Percentiles rank a stretch among this genome's conserved stretches.
phyloP scores from a whole-genome alignment of 1,284 basidiomycete genomes.

The Xerocomus minutiporus region DNA sequence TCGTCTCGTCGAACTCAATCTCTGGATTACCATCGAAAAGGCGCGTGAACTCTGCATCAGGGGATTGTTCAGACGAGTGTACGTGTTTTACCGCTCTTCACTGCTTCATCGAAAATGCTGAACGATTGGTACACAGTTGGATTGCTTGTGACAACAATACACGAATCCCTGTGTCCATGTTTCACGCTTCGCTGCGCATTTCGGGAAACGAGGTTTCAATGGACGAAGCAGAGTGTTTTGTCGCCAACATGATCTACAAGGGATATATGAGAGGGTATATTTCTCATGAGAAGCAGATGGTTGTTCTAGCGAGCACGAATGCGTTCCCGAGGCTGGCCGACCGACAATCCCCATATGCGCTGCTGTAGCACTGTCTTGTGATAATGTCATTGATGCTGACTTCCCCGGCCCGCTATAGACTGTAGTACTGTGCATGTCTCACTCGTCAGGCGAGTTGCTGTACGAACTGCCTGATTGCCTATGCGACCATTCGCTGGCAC shows the following conservation, averaged over 20 bases:
- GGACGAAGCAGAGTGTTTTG: slow-evolving; percentile 90
- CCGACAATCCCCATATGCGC: slow-evolving; percentile 50
- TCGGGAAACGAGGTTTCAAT: slow-evolving; percentile 54
- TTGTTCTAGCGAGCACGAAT: slow-evolving; percentile 79
- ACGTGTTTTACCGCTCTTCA: slow-evolving; percentile 32
- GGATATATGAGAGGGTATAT: slow-evolving; percentile 94
- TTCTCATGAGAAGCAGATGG: slow-evolving; percentile 89
- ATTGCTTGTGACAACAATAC: slow-evolving; percentile 65
- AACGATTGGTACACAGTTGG: slow-evolving; percentile 57
- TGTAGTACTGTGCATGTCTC: no score
- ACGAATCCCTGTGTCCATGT: slow-evolving; percentile 73
- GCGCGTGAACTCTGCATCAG: slow-evolving; percentile 85
- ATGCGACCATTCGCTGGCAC: no score
- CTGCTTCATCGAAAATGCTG: background rate
- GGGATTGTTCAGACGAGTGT: slow-evolving; percentile 84
- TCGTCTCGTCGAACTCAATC: slow-evolving; percentile 75
- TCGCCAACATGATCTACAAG: slow-evolving; percentile 93
- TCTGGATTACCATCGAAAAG: slow-evolving; percentile 84
- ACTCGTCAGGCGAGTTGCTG: no score
- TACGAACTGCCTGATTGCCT: no score
- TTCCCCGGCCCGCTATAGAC: no score
- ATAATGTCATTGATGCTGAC: no score
- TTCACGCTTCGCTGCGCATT: slow-evolving; percentile 66
- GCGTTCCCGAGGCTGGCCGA: slow-evolving; percentile 77
- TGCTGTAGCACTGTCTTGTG: slow-evolving; percentile 24